Conservation (phyloP, 441 rosid genomes). For the Monsonia emarginata region DNA sequence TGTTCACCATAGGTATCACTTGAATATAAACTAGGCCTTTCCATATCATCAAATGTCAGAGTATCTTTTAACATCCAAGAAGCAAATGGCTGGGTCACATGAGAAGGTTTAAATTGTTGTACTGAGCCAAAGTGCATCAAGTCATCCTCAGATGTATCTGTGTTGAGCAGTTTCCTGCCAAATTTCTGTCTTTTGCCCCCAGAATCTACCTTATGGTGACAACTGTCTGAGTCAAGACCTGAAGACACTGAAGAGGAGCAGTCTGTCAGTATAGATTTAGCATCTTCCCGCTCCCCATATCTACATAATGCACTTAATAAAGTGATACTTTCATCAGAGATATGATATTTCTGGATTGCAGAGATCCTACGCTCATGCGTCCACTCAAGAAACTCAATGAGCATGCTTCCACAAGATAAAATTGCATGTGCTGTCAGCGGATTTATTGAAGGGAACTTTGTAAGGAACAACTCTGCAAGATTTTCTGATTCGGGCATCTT, state of each 20-base stretch:
- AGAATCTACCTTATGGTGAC: conserved; percentile 32
- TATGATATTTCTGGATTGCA: conserved; percentile 41
- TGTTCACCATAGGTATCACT: conserved; percentile 29
- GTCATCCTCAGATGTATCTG: conserved; percentile 30
- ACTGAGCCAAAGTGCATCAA: conserved; percentile 30
- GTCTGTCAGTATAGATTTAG: conserved; percentile 85
- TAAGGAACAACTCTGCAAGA: conserved; percentile 80
- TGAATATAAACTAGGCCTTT: conserved; percentile 30
- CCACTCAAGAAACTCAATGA: conserved; percentile 61
- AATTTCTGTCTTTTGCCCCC: conserved; percentile 34
- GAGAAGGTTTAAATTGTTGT: conserved; percentile 34
- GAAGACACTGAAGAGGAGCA: conserved; percentile 85
- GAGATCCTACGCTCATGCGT: conserved; percentile 46
- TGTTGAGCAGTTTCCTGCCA: conserved; percentile 24
- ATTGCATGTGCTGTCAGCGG: conserved; percentile 81
- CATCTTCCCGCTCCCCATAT: conserved; percentile 83
- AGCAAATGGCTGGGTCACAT: conserved; percentile 25
- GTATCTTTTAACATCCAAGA: conserved; percentile 35
- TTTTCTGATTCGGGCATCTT: conserved; percentile 85
- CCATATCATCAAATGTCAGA: conserved; percentile 26
- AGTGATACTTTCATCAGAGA: conserved; percentile 66
- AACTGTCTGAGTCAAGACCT: conserved; percentile 56
- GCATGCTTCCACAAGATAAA: conserved; percentile 48
- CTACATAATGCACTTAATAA: conserved; percentile 63
- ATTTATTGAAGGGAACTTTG: conserved; percentile 85